These are phyloP conservation scores for Moniliella sp. DNA, from an alignment of 1,284 basidiomycete genomes.

Conservation along the genomic window DNA sequence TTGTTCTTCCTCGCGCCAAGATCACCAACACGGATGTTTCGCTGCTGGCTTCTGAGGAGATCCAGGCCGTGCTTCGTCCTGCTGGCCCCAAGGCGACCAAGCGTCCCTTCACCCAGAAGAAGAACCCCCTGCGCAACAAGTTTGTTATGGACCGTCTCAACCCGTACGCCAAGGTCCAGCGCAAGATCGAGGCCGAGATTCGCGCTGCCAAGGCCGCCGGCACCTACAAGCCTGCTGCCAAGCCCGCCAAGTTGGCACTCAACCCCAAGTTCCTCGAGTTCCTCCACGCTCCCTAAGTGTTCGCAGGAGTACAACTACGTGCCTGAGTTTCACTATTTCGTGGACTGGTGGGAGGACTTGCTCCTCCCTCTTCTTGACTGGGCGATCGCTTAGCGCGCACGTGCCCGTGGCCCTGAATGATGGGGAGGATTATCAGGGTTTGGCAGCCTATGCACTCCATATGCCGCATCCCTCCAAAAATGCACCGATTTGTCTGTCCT, in stretches of 20 bases:
- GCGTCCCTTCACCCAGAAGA: conserved; percentile 95
- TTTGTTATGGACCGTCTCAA: conserved; percentile 92
- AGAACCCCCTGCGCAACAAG: conserved; percentile 85
- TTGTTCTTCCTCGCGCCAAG: conserved; percentile 45
- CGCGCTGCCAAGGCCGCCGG: conserved; percentile 22
- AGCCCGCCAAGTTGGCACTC: conserved; percentile 38
- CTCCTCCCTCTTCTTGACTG: no score
- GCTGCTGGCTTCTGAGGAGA: conserved; percentile 57
- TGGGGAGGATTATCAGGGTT: no score
- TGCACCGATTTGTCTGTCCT: no score
- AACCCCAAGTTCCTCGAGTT: conserved; percentile 67
- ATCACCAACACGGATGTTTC: conserved; percentile 91
- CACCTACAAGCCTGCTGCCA: conserved; percentile 19
- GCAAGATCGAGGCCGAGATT: conserved; percentile 24
- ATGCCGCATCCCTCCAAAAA: no score
- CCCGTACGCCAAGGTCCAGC: conserved; percentile 59
- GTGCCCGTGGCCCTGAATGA: no score
- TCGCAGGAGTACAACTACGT: no score
- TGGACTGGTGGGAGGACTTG: no score
- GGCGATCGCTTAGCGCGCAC: no score
- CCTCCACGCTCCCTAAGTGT: conserved; percentile 67
- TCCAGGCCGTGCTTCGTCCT: conserved; percentile 64
- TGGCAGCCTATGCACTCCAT: no score
- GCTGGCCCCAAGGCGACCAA: conserved; percentile 56
- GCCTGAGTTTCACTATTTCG: no score